A percentile compares a stretch with the other conserved stretches of the same genome.
Evolutionary conservation across 1,284 basidiomycete species (phyloP).

Genomic region (Vanrija sp.): DNA sequence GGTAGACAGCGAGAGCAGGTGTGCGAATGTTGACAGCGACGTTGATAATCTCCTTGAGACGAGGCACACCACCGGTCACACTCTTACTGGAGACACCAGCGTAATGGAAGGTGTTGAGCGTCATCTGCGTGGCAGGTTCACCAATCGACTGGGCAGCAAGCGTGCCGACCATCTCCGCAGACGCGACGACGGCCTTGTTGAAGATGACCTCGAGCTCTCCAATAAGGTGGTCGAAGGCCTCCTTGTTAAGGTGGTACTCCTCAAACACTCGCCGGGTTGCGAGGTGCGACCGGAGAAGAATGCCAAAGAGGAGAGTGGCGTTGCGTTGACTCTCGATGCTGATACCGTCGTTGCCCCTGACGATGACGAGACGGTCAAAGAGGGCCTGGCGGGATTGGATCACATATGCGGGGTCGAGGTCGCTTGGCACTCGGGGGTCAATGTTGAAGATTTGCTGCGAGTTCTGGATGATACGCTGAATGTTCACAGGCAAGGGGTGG

Average conservation of each 20-base stretch:
- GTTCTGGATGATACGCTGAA: constrained; percentile 91
- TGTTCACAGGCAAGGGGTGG: constrained; percentile 81
- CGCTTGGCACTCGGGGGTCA: constrained; percentile 85
- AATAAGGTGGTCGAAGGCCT: constrained; percentile 96
- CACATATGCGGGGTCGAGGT: constrained; percentile 84
- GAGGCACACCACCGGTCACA: constrained; percentile 95
- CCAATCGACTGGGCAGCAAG: constrained; percentile 97
- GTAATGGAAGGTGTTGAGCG: constrained; percentile 94
- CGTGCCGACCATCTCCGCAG: constrained; percentile 99
- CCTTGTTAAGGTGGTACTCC: constrained; percentile 75
- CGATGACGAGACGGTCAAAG: constrained; percentile 68
- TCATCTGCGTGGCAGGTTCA: constrained; percentile 99
- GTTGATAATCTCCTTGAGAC: constrained; percentile 98
- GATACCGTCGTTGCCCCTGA: constrained; percentile 77
- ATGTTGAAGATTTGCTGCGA: constrained; percentile 97
- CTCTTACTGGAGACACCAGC: constrained; percentile 98
- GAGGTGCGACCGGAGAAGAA: constrained; percentile 84
- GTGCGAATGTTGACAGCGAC: constrained; percentile 99
- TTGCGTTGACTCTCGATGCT: constrained; percentile 77
- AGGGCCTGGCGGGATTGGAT: constrained; percentile 73
- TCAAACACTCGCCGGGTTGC: constrained; percentile 79
- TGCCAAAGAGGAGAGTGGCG: constrained; percentile 86
- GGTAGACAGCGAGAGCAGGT: constrained; percentile 87
- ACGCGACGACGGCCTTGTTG: constrained; percentile 83
- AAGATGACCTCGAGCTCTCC: constrained; percentile 95